Base-by-base conservation (phyloP, 1,284 basidiomycete genomes). In the Flammula alnicola region DNA sequence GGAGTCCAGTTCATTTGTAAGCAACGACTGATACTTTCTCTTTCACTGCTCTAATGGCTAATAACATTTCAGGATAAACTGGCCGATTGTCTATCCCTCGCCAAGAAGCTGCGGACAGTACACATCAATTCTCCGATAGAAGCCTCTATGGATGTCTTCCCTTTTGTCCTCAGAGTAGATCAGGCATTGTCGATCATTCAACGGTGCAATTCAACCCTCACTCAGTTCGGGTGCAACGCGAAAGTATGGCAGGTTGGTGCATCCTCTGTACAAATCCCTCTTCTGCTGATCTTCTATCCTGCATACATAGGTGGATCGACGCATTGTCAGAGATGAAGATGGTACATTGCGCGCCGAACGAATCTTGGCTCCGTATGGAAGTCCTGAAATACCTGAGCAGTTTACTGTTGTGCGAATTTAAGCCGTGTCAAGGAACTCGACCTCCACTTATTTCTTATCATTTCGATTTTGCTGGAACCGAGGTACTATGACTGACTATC, bases 321-420 rank as follows among this genome's bases (percentile, higher is more conserved):
- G 57, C 17, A 67, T 80, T 5, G 41, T 60, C 1, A 55, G 63
- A 4, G 66, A 70, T 5, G 71, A 70, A 20, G 62, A 72, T 31
- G 76, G 77, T 0, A 61, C 57, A 20, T 65, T 77, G 23, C 61
- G 61, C 6, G 60, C 70, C 10, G 64, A 70, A 37, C 73, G 73
- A 4, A 63, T 58, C 3, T 67, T 90, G 4, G 71, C 66, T 3
- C 70, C 73, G 1, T 87, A 84, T 56, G 84, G 87, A 56, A 78
- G 70, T 47, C 78, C 79, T 4, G 84, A 86, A 56, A 71, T 90
- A 10, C 88, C 88, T 32, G 87, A 89, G 55, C 80, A 81, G 41
- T 88, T 90, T 56, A 73, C 87, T 30, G 86, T 89, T 26, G 76
- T 86, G 12, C 72, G 81, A 41, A 78, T 76, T 3, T 83, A 51